These are phyloP conservation scores for Penicillium bialowiezense DNA, from an alignment of 495 filamentous ascomycete genomes.

Conservation along the genomic window DNA sequence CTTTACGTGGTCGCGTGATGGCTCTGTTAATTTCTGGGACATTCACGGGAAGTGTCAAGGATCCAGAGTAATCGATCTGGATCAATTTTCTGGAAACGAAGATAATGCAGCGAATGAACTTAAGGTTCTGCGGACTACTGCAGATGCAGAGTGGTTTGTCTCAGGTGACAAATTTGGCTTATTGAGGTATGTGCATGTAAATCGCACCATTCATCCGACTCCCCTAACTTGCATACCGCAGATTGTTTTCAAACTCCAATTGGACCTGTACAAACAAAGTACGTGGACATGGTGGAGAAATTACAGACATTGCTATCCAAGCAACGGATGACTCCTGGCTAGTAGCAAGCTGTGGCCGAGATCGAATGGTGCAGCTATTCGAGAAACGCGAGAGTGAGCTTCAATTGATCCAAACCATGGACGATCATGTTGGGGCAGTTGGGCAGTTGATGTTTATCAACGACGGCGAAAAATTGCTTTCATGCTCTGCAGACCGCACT, in stretches of 20 bases:
- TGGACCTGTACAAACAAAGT: conserved; percentile 58
- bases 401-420: conserved; percentile 67
- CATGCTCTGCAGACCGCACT: conserved; percentile 85
- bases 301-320: conserved; percentile 72
- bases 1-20: conserved; percentile 81
- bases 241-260: conserved; percentile 44
- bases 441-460: conserved; percentile 60
- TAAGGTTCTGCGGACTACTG: conserved; percentile 61
- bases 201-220: conserved; percentile 3
- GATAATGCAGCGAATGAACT: conserved; percentile 72
- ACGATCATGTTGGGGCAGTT: conserved; percentile 74
- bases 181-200: conserved; percentile 54
- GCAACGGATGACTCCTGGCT: conserved; percentile 40
- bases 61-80: conserved; percentile 64
- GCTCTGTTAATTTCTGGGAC: conserved; percentile 78
- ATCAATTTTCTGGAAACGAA: conserved; percentile 55
- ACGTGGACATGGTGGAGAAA: conserved; percentile 84
- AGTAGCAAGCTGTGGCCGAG: conserved; percentile 77
- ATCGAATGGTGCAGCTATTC: conserved; percentile 89
- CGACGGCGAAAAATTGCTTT: conserved; percentile 68
- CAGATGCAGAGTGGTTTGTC: conserved; percentile 61
- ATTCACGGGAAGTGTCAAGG: conserved; percentile 63
- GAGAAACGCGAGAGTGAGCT: conserved; percentile 52
- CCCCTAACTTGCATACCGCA: conserved; percentile 19
- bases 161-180: conserved; percentile 84